Evolutionary conservation across 2,329 filamentous ascomycete species (phyloP).

Genomic region (Penicillium sp.): DNA sequence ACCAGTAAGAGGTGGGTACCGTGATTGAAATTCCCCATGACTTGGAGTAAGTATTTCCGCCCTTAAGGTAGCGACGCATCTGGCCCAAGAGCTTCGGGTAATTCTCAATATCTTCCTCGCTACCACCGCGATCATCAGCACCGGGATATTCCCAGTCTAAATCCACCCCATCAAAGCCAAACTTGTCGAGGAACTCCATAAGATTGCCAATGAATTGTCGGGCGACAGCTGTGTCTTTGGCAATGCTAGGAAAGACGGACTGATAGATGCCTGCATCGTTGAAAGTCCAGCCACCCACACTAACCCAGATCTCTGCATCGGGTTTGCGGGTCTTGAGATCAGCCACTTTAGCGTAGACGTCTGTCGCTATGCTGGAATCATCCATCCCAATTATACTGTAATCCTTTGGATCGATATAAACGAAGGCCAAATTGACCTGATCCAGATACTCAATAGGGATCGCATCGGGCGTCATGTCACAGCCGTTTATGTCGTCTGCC

Average conservation of each 20-base stretch:
- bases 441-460: conserved; percentile 13
- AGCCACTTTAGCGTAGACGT: not conserved
- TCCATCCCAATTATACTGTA: not conserved
- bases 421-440: conserved; percentile 2
- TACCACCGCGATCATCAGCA: conserved; percentile 45
- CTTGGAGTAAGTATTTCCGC: conserved; percentile 15
- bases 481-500: not conserved
- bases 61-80: conserved; percentile 6
- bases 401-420: conserved; percentile 16
- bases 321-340: not conserved
- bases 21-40: conserved; percentile 27
- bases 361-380: not conserved
- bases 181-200: conserved; percentile 45
- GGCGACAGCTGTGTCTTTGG: conserved; percentile 17
- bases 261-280: conserved; percentile 35
- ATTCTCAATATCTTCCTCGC: conserved; percentile 40
- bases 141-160: conserved; percentile 52
- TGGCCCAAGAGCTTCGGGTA: conserved; percentile 28
- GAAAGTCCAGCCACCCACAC: conserved; percentile 49
- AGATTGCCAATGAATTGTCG: conserved; percentile 44
- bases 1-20: conserved; percentile 35
- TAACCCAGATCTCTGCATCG: conserved; percentile 35
- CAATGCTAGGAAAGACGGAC: conserved; percentile 28
- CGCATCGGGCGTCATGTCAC: conserved; percentile 6
- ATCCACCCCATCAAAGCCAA: conserved; percentile 52